These are phyloP conservation scores for Emergomyces pasteurianus DNA, from an alignment of 2,329 filamentous ascomycete genomes.

Conservation along the genomic window DNA sequence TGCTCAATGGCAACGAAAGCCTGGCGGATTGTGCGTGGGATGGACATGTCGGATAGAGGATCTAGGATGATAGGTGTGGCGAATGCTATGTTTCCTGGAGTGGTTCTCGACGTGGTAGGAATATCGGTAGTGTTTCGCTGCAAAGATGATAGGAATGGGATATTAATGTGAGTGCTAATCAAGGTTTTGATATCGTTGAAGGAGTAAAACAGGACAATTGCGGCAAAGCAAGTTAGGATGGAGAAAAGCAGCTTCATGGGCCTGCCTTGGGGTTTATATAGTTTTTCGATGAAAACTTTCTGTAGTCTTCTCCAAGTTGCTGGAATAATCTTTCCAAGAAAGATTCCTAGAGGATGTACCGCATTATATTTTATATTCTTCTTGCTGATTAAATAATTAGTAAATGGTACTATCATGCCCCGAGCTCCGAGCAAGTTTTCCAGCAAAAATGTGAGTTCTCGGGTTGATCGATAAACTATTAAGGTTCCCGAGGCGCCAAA, in stretches of 20 bases:
- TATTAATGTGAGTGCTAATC: conserved; percentile 13
- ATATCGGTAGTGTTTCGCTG: conserved; percentile 1
- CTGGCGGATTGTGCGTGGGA: conserved; percentile 65
- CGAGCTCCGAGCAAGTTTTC: too few relatives aligned
- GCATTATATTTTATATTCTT: not conserved
- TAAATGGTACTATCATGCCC: too few relatives aligned
- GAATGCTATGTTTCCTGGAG: conserved; percentile 4
- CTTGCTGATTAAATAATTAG: not conserved
- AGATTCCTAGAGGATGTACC: not conserved
- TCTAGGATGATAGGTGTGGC: not conserved
- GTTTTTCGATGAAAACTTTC: not conserved
- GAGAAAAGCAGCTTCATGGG: conserved; percentile 27
- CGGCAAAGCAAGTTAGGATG: conserved; percentile 26
- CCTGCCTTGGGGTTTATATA: conserved; percentile 21
- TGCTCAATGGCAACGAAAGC: conserved; percentile 77
- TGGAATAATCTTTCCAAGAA: not conserved
- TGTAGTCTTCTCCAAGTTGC: not conserved
- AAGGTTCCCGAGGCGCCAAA: not conserved
- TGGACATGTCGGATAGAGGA: conserved; percentile 42
- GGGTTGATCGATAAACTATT: not conserved
- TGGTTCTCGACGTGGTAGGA: not conserved
- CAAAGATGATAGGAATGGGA: conserved; percentile 10
- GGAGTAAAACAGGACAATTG: conserved; percentile 19
- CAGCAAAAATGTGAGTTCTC: too few relatives aligned
- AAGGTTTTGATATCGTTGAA: conserved; percentile 9